A percentile compares a stretch with the other conserved stretches of the same genome.
Evolutionary conservation across 108 stramenopile genomes (phyloP).

Genomic region (Pelagomonas calceolata): DNA sequence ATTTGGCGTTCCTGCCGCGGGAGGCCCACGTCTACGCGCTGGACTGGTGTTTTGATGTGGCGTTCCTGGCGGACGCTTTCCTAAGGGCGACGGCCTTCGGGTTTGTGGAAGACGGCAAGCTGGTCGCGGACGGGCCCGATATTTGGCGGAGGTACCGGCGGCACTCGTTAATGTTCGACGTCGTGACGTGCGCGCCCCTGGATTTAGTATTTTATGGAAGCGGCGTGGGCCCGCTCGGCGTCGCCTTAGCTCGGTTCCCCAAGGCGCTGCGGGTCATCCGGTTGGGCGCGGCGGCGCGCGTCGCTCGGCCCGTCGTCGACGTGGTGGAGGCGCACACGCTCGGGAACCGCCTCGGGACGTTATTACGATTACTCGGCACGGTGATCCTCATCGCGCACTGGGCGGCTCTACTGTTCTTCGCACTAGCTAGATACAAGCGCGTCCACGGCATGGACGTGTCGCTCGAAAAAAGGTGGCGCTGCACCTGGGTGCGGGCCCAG

Average conservation of each 20-base stretch:
- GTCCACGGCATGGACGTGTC: neutral
- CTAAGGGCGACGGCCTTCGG: slow-evolving; percentile 24
- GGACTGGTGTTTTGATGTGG: slow-evolving; percentile 36
- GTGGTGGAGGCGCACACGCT: neutral
- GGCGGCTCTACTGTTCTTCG: slow-evolving; percentile 42
- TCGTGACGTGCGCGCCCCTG: slow-evolving; percentile 1
- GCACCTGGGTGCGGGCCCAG: slow-evolving; percentile 46
- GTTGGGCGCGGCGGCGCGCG: slow-evolving; percentile 7
- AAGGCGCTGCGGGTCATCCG: slow-evolving; percentile 31
- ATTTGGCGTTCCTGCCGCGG: slow-evolving; percentile 22
- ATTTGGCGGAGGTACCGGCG: too few species aligned
- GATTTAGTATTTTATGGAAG: neutral
- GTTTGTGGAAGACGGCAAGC: slow-evolving; percentile 36
- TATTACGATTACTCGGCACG: slow-evolving; percentile 8
- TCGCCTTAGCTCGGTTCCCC: slow-evolving; percentile 28
- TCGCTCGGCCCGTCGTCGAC: slow-evolving; percentile 18
- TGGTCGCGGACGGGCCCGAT: slow-evolving; percentile 19
- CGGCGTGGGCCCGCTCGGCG: neutral
- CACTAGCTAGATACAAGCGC: slow-evolving; percentile 24
- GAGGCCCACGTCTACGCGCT: slow-evolving; percentile 4
- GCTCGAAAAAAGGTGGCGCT: slow-evolving; percentile 12
- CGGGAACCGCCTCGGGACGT: slow-evolving; percentile 1
- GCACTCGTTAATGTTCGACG: slow-evolving; percentile 16
- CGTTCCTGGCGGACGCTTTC: slow-evolving; percentile 29
- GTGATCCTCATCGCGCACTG: slow-evolving; percentile 43